Conservation (phyloP, 495 filamentous ascomycete genomes). For the Xylaria palmicola region DNA sequence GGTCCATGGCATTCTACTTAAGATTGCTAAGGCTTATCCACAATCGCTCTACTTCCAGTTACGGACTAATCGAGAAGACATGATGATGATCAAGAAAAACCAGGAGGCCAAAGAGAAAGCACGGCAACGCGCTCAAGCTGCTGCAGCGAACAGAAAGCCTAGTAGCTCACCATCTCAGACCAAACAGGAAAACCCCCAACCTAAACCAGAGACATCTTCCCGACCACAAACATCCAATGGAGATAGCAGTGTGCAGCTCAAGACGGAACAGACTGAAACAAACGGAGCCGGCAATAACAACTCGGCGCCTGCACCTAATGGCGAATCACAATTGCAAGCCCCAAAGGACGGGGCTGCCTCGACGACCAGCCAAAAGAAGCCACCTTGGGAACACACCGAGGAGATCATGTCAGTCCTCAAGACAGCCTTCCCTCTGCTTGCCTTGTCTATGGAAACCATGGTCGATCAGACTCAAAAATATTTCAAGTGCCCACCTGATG, state of each 20-base stretch:
- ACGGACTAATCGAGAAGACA: conserved; percentile 91
- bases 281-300: conserved; percentile 41
- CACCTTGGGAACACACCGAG: conserved; percentile 91
- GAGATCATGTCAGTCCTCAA: conserved; percentile 93
- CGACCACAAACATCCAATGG: conserved; percentile 51
- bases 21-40: conserved; percentile 92
- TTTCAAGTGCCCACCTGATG: conserved; percentile 97
- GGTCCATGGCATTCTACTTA: conserved; percentile 76
- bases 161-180: conserved; percentile 39
- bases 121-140: conserved; percentile 43
- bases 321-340: conserved; percentile 28
- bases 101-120: conserved; percentile 78
- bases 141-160: conserved; percentile 36
- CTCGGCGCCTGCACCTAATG: conserved; percentile 34
- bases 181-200: conserved; percentile 30
- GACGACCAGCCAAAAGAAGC: conserved; percentile 62
- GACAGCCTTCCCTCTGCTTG: conserved; percentile 92
- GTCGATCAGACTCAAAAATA: conserved; percentile 97
- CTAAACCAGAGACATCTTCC: conserved; percentile 48
- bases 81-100: conserved; percentile 84
- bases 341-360: conserved; percentile 32
- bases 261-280: conserved; percentile 41
- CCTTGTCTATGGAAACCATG: conserved; percentile 99
- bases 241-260: conserved; percentile 39
- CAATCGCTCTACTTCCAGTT: conserved; percentile 95